phyloP scores from a whole-genome alignment of 768 basidiomycete genomes.

The Gymnopilus junonius region DNA sequence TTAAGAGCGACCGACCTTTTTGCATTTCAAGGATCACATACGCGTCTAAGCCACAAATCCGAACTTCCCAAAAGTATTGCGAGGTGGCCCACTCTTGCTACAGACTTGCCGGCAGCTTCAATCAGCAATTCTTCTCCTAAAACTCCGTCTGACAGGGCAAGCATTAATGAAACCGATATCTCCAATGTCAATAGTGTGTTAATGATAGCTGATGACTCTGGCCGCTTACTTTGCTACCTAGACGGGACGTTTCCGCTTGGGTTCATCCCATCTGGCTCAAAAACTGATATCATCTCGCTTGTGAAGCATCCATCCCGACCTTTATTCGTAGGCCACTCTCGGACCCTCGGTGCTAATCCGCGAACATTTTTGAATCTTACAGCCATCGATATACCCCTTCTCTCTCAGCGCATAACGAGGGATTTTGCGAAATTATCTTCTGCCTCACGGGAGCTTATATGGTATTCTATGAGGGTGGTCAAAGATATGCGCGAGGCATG shows the following conservation, averaged over 20 bases:
- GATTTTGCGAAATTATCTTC: slow-evolving; percentile 76
- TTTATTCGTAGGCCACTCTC: slow-evolving; percentile 54
- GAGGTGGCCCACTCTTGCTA: slow-evolving; percentile 69
- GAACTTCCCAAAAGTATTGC: slow-evolving; percentile 63
- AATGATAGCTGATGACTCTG: slow-evolving; percentile 58
- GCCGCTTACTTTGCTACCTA: slow-evolving; percentile 66
- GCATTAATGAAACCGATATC: slow-evolving; percentile 48
- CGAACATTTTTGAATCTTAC: slow-evolving; percentile 46
- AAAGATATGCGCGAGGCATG: slow-evolving; percentile 76
- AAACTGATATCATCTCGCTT: slow-evolving; percentile 38
- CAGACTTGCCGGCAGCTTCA: slow-evolving; percentile 61
- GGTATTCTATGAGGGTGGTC: slow-evolving; percentile 71
- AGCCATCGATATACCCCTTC: slow-evolving; percentile 57
- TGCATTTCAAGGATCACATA: slow-evolving; percentile 75
- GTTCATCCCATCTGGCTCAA: slow-evolving; percentile 41
- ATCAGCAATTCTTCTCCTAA: slow-evolving; percentile 50
- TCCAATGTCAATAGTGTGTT: slow-evolving; percentile 70
- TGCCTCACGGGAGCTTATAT: slow-evolving; percentile 68
- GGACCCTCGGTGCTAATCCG: slow-evolving; percentile 24
- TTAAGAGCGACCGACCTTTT: slow-evolving; percentile 78
- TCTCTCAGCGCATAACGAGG: slow-evolving; percentile 57
- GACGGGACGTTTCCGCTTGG: slow-evolving; percentile 82
- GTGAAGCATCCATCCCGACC: slow-evolving; percentile 52
- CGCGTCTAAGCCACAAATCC: slow-evolving; percentile 45
- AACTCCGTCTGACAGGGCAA: slow-evolving; percentile 34